Evolutionary conservation across 108 stramenopile species (phyloP), one percentile per base, ranked within the genome.

Genomic region (Nitzschia putrida): DNA sequence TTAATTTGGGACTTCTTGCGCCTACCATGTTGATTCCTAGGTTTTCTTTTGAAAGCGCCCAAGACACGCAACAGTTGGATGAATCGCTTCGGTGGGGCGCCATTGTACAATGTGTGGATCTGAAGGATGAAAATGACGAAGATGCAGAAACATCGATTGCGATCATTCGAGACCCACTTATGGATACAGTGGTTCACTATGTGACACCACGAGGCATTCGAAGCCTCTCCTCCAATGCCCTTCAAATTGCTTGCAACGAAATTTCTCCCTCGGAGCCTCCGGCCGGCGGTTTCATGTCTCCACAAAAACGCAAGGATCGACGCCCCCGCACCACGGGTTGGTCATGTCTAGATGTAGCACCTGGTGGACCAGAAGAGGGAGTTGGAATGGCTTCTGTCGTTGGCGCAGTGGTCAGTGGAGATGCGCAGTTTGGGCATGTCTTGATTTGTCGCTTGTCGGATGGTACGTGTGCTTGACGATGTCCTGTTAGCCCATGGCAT

Each of bases 351-450:
- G 83, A 88, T 55, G 73, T 74, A 0, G 40, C 67, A 5, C 34
- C 55, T 44, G 9, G 20, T 0, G 58, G 26, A 13, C 29, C 29
- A 34, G 47, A 16, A 6, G 24, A 63, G 2, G 61, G 61, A 13
- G 14, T 25, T 3, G 38, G 37, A 44, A 38, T 51, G 14, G 54
- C 47, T 55, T 29, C 60, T 12, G 63, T 92, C 9, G 63, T 79
- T 25, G 92, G 89, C 23, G 84, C 79, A 57, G 78, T 77, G 29
- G 76, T 88, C 37, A 86, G 80, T 61, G 74, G 61, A 21, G 86
- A 90, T 73, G 80, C 81, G 29, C 77, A 84, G 51, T 67, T 86
- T 63, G 92, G 92, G n/a, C 89, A 93, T 73, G 72, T 84, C n/a
- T 64, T 90, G 20, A 50, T 87, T 52, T 74, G 69, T 21, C 77